Base-by-base conservation (phyloP, 108 stramenopile species). In the Cyclotella distinguenda region DNA sequence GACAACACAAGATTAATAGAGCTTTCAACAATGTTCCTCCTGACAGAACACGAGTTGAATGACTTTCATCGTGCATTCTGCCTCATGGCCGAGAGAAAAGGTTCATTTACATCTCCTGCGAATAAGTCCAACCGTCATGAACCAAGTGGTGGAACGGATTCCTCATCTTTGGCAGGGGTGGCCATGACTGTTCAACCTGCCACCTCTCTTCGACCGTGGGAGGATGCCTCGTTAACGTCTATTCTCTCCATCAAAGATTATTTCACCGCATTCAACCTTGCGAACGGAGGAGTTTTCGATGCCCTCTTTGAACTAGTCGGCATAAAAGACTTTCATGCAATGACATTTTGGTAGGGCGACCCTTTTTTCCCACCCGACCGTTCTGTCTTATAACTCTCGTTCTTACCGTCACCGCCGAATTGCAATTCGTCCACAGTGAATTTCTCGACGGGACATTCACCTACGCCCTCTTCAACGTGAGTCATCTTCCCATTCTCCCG, bases 41-140 rank as follows among this genome's bases (percentile, higher is more conserved):
- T 70, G 28, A 44, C 59, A 1, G 60, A 70, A n/a, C 2, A 52
- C 12, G 70, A 70, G 13, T 33, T 70, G 60, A 12, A 60, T 22
- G 32, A 61, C 23, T 61, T 70, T 43, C 55, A 70, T 45, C 50
- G 60, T 30, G 50, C 59, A 44, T 70, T 61, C 62, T 70, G 60
- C 19, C 44, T 27, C 60, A 70, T 61, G 59, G 60, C 70, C 3
- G 62, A 62, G 40, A 34, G 23, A 21, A 60, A 62, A 22, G 43
- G 23, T 10, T 23, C 42, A 32, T 23, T 38, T 10, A 23, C 68
- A 6, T 21, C 47, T 9, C 31, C 5, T 2, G 19, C 42, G 6
- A 34, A 22, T 30, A 46, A 32, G 33, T 44, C 15, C 27, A 47
- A n/a, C 42, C n/a, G n/a, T n/a, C n/a, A n/a, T n/a, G n/a, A n/a